Conservation (phyloP, 1,139 yeast genomes). For the Lodderomyces parapsilosis region DNA sequence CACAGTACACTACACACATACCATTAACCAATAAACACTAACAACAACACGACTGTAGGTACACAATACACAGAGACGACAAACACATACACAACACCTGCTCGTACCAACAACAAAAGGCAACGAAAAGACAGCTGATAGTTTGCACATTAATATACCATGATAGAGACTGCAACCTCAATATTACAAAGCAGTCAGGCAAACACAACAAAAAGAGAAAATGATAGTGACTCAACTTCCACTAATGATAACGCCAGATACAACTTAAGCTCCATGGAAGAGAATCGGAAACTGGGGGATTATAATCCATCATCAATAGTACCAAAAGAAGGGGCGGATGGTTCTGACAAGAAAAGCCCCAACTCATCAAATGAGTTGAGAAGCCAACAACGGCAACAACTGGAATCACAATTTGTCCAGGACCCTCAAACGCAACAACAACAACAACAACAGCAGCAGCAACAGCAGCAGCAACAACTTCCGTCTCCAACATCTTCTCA, state of each 20-base stretch:
- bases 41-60: too few relatives aligned
- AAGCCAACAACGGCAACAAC: conserved; percentile 1
- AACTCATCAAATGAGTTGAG: background rate
- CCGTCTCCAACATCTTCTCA: conserved; percentile 5
- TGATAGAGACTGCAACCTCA: conserved; percentile 1
- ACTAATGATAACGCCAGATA: background rate
- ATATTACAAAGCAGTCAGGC: conserved; percentile 1
- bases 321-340: background rate
- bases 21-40: background rate
- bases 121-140: too few relatives aligned
- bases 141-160: too few relatives aligned
- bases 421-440: background rate
- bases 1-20: background rate
- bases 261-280: background rate
- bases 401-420: background rate
- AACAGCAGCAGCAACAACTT: conserved; percentile 4
- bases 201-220: background rate
- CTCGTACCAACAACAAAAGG: too few relatives aligned
- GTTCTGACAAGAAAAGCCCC: background rate
- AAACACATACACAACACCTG: too few relatives aligned
- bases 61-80: too few relatives aligned
- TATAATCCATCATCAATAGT: background rate
- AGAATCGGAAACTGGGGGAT: background rate
- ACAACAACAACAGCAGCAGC: background rate
- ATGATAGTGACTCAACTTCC: background rate